Evolutionary conservation across 129 eudicot genomes (phyloP), one percentile per base, ranked within the genome.

Genomic region (Helianthus tuberosus): DNA sequence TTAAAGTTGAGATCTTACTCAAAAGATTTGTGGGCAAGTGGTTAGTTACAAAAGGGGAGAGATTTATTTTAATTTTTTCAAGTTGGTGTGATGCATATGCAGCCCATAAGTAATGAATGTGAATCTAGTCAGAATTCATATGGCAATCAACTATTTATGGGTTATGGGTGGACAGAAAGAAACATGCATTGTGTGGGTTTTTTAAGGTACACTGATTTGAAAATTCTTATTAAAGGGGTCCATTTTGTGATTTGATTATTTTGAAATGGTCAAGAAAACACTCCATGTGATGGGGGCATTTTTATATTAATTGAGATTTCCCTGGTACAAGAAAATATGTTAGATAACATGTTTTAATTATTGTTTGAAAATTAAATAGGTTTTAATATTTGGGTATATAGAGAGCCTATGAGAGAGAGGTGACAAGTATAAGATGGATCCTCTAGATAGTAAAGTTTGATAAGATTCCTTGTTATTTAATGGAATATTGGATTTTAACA

Each of bases 51-150:
- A 60, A 70, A 61, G 23, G 48, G 17, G 32, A 59, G 10, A 77
- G 39, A 20, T 48, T 57, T 69, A 36, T 38, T 11, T 63, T 52
- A 11, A 63, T 3, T 12, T 23, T 27, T 12, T 38, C 25, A 44
- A 74, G 71, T 38, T 48, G 75, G 72, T 80, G 80, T 52, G 75
- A 78, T 60, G 80, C 43, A 66, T 59, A 66, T 46, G 80, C 68
- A 67, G 60, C 72, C 61, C 50, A 64, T 74, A 70, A 61, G 44
- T 38, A 52, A 59, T 61, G 69, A 52, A 38, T 77, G 69, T 79
- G 80, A 36, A 41, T 80, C 79, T 66, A 73, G 83, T 73, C 72
- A 78, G 73, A 71, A 32, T n/a, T 67, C 69, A 67, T 68, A 68
- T 67, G 74, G 68, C 50, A 76, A 58, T 76, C 75, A 47, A 68